A percentile compares a stretch with the other conserved stretches of the same genome.
Conservation (phyloP, 495 filamentous ascomycete genomes). For the Aspergillus incahuasiensis region DNA sequence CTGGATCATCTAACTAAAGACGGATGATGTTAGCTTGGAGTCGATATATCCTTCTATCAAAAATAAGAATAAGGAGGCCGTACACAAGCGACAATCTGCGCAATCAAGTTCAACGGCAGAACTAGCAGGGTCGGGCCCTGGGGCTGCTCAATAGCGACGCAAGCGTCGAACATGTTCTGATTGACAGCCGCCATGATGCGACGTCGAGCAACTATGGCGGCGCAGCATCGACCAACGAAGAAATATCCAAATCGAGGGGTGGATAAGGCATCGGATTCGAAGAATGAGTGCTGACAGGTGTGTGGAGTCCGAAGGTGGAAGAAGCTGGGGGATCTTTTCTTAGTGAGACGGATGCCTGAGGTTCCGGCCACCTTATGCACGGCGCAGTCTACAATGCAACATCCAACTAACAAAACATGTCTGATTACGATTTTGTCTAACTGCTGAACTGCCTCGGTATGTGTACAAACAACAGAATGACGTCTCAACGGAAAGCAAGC, state of each 20-base stretch:
- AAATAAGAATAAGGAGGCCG: constrained; percentile 8
- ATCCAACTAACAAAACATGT: not conserved
- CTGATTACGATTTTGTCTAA: not conserved
- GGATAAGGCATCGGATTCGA: constrained; percentile 13
- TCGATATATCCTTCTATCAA: not conserved
- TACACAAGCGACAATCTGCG: constrained; percentile 51
- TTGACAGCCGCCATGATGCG: constrained; percentile 46
- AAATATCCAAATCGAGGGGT: not conserved
- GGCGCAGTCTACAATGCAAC: not conserved
- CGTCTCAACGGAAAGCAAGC: constrained; percentile 3
- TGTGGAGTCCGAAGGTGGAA: not conserved
- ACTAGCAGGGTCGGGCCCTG: constrained; percentile 35
- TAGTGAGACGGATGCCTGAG: constrained; percentile 4
- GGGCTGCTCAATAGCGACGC: constrained; percentile 29
- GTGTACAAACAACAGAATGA: constrained; percentile 20
- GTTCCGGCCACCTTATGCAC: constrained; percentile 3
- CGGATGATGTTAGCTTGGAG: constrained; percentile 16
- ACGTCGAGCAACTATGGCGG: constrained; percentile 23
- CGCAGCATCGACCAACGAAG: constrained; percentile 28
- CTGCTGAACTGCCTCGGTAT: constrained; percentile 10
- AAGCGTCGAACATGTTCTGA: constrained; percentile 45
- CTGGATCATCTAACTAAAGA: constrained; percentile 45
- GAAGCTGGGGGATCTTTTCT: constrained; percentile 3
- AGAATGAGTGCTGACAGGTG: not conserved
- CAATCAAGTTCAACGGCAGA: constrained; percentile 57